phyloP scores from a whole-genome alignment of 768 basidiomycete species.

The Mycena floridula region DNA sequence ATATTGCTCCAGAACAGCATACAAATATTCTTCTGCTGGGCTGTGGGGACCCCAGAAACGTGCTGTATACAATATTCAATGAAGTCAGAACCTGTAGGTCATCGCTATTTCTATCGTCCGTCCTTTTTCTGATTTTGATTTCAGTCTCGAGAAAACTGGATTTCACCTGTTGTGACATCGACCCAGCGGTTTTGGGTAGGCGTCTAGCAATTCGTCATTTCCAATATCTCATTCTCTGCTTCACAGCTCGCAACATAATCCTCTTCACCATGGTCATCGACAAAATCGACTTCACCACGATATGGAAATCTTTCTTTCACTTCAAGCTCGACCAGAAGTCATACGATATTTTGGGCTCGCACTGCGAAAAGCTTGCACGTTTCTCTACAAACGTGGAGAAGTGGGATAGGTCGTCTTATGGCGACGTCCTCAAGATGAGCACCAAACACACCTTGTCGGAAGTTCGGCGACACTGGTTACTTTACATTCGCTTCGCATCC shows the following conservation, averaged over 20 bases:
- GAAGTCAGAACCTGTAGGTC: slow-evolving; percentile 20
- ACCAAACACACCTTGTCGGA: slow-evolving; percentile 30
- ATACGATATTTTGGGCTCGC: slow-evolving; percentile 24
- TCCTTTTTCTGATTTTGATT: background rate
- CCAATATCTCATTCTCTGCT: background rate
- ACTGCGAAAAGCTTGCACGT: slow-evolving; percentile 32
- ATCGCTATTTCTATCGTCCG: background rate
- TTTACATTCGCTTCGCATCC: slow-evolving; percentile 11
- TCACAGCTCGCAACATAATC: slow-evolving; percentile 41
- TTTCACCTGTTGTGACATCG: slow-evolving; percentile 46
- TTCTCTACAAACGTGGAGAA: slow-evolving; percentile 22
- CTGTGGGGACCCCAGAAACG: slow-evolving; percentile 51
- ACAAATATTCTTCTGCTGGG: slow-evolving; percentile 48
- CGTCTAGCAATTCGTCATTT: background rate
- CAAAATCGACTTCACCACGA: slow-evolving; percentile 9
- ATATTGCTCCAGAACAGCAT: slow-evolving; percentile 38
- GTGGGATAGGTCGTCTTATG: slow-evolving; percentile 38
- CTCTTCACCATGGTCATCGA: slow-evolving; percentile 39
- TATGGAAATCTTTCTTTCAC: slow-evolving; percentile 47
- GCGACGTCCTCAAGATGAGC: slow-evolving; percentile 28
- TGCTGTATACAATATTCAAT: slow-evolving; percentile 41
- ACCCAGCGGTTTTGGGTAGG: slow-evolving; percentile 40
- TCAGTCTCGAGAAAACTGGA: slow-evolving; percentile 21
- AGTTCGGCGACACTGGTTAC: slow-evolving; percentile 34
- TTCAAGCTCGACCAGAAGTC: slow-evolving; percentile 34